Base-by-base conservation (phyloP, 108 stramenopile genomes). In the Licmophora abbreviata region DNA sequence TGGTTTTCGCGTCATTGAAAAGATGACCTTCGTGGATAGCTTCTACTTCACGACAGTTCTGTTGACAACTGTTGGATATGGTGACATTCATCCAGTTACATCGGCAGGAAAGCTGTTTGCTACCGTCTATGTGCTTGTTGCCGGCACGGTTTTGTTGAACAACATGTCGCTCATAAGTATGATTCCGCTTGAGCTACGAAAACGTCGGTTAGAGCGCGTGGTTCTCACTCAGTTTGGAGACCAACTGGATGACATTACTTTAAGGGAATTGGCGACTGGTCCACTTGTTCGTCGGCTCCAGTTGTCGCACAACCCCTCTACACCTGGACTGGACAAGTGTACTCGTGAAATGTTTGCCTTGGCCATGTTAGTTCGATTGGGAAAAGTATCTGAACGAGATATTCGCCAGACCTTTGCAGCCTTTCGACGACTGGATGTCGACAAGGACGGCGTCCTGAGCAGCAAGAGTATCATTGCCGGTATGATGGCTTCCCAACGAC, bases 291-390 rank as follows among this genome's bases (percentile, higher is more conserved):
- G 79, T 20, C 61, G 90, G 2, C 72, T 92, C 8, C 68, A 85
- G 44, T 45, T 92, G 48, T 70, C 81, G 7, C 74, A 69, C 4
- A 67, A 83, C 36, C 17, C 8, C 22, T 35, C 74, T 45, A 56
- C 78, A 17, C 70, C 73, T 44, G 89, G 82, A 21, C 63, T 92
- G 45, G 76, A 85, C 43, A 81, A 88, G 48, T 92, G 90, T 46
- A 92, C 90, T 0, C 70, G 90, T 21, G 90, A 92, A 49, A 92
- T 88, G 86, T 92, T 92, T 63, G 74, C 81, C 29, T 73, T 92
- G 29, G 90, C 90, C 12, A 92, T 92, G 90, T 67, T 92, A 45
- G 85, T 92, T 2, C 73, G 90, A n/a, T 48, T 92, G 44, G 90
- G 90, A 1, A 79, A 84, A 43, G 82, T 92, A 12, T 75, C 83